Conservation (phyloP, 148 eudicot genomes). For the Beta vulgaris region DNA sequence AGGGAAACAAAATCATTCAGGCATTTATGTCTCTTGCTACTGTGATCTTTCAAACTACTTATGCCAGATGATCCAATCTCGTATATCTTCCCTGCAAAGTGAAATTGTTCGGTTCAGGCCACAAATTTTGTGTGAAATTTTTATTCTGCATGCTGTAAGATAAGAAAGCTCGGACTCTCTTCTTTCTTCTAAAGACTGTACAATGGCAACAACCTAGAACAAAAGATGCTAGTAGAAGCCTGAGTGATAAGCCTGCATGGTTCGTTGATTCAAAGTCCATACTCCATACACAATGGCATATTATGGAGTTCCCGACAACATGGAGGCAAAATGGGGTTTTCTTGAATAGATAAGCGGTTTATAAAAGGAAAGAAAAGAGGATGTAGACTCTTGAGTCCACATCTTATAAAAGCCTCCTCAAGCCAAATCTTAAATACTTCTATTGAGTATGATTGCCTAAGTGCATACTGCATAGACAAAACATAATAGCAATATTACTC, state of each 20-base stretch:
- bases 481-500: neutral
- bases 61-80: constrained; percentile 63
- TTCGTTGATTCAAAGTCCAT: no score
- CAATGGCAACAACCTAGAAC: neutral
- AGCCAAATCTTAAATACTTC: neutral
- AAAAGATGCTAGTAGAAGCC: neutral
- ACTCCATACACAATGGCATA: no score
- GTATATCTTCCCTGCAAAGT: constrained; percentile 54
- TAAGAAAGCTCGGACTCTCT: neutral
- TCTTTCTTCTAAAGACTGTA: neutral
- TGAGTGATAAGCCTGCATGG: no score
- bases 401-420: neutral
- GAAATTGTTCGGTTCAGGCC: neutral
- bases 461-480: neutral
- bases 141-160: neutral
- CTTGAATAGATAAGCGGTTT: no score
- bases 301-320: no score
- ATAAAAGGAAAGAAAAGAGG: no score
- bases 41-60: constrained; percentile 53
- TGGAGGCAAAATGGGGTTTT: no score
- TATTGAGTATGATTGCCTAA: neutral
- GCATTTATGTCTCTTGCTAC: constrained; percentile 50
- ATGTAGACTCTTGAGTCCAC: no score
- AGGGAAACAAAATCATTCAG: constrained; percentile 58
- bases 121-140: neutral